Conservation (phyloP, 495 filamentous ascomycete genomes). For the Polyplosphaeria fusca region DNA sequence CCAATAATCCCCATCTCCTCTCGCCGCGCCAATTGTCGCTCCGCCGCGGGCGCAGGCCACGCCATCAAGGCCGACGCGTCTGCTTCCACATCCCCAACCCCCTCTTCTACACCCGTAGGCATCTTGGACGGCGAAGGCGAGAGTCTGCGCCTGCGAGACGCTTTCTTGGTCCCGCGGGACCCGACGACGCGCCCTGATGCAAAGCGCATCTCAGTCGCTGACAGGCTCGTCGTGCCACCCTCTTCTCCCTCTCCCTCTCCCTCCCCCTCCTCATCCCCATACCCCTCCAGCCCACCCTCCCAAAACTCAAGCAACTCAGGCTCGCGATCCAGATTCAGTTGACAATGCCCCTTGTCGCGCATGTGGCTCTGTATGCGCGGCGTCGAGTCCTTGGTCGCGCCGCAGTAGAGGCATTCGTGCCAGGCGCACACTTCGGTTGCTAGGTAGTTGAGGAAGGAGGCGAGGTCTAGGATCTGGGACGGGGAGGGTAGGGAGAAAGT, state of each 20-base stretch:
- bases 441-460: conserved; percentile 29
- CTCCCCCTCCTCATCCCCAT: neutral
- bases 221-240: neutral
- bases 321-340: conserved; percentile 29
- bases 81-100: neutral
- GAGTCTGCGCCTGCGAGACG: neutral
- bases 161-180: conserved; percentile 18
- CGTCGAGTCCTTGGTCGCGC: conserved; percentile 20
- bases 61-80: no score
- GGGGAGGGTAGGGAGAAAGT: conserved; percentile 28
- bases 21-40: neutral
- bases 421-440: conserved; percentile 13
- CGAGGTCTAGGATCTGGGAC: conserved; percentile 4
- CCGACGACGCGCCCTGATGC: conserved; percentile 23
- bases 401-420: conserved; percentile 36
- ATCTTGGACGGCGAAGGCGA: neutral
- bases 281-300: conserved; percentile 11
- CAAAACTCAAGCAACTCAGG: conserved; percentile 31
- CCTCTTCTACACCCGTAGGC: no score
- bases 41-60: neutral
- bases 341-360: conserved; percentile 35
- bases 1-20: conserved; percentile 31
- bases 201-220: conserved; percentile 19
- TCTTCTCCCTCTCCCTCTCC: conserved; percentile 1
- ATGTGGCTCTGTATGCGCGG: conserved; percentile 32